Conservation (phyloP, 495 filamentous ascomycete genomes). For the Penicillium mononematosum region DNA sequence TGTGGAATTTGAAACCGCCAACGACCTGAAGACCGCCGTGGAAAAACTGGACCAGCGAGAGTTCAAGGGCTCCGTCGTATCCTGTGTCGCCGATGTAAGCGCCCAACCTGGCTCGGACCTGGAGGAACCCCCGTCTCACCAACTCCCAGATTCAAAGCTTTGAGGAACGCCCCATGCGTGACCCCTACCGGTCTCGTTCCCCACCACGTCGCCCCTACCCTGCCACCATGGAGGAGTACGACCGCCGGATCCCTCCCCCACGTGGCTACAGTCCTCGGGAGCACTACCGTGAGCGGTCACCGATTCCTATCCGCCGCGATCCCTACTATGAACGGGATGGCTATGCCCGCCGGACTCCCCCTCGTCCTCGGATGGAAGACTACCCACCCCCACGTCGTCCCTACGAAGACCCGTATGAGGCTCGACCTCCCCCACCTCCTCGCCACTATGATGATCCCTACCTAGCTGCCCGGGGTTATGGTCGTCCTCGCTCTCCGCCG, state of each 20-base stretch:
- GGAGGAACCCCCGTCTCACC: constrained; percentile 31
- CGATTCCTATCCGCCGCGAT: constrained; percentile 72
- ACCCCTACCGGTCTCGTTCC: constrained; percentile 74
- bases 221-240: constrained; percentile 64
- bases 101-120: constrained; percentile 19
- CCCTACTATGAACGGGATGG: constrained; percentile 73
- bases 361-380: constrained; percentile 74
- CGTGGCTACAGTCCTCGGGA: constrained; percentile 81
- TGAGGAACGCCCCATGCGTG: constrained; percentile 67
- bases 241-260: constrained; percentile 71
- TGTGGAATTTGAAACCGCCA: constrained; percentile 93
- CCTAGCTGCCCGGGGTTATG: constrained; percentile 43
- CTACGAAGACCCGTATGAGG: constrained; percentile 54
- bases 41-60: constrained; percentile 89
- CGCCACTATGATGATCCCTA: constrained; percentile 50
- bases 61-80: constrained; percentile 84
- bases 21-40: constrained; percentile 84
- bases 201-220: constrained; percentile 63
- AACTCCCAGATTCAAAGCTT: constrained; percentile 53
- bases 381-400: constrained; percentile 58
- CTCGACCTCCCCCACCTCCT: constrained; percentile 43
- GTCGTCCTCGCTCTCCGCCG: constrained; percentile 45
- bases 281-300: constrained; percentile 83
- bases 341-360: constrained; percentile 66
- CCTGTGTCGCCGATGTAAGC: constrained; percentile 82